Evolutionary conservation across 768 basidiomycete genomes (phyloP).

Genomic region (Wakefieldia striispora): DNA sequence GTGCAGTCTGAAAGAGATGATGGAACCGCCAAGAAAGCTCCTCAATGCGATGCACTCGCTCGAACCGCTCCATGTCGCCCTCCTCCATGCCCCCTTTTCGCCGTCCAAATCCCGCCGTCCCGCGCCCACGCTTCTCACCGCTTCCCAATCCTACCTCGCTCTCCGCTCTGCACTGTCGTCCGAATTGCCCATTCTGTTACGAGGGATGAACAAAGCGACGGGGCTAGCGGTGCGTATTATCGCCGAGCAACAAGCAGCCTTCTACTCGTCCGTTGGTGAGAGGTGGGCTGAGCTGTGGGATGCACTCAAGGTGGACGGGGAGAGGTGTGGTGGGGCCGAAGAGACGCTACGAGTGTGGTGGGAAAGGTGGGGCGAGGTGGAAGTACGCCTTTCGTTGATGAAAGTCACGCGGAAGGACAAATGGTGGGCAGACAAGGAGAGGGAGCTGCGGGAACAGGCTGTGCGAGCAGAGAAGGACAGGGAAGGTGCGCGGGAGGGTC

Average conservation of each 20-base stretch:
- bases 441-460: conserved; percentile 19
- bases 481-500: conserved; percentile 8
- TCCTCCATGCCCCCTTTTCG: conserved; percentile 63
- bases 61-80: conserved; percentile 67
- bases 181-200: conserved; percentile 68
- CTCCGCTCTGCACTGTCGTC: conserved; percentile 67
- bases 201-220: conserved; percentile 59
- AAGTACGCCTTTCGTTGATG: conserved; percentile 42
- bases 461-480: conserved; percentile 18
- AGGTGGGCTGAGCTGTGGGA: conserved; percentile 86
- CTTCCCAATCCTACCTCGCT: conserved; percentile 75
- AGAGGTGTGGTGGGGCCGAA: conserved; percentile 59
- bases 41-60: conserved; percentile 71
- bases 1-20: conserved; percentile 54
- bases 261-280: conserved; percentile 59
- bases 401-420: conserved; percentile 36
- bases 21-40: conserved; percentile 61
- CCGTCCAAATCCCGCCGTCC: conserved; percentile 57
- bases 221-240: conserved; percentile 50
- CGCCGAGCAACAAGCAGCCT: conserved; percentile 54
- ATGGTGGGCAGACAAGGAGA: conserved; percentile 33
- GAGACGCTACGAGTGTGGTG: conserved; percentile 77
- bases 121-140: conserved; percentile 62
- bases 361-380: conserved; percentile 65
- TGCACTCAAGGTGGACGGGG: conserved; percentile 68